A percentile compares a stretch with the other conserved stretches of the same genome.
Evolutionary conservation across 129 eudicot genomes (phyloP).

Genomic region (Rutidosis leptorrhynchoides): DNA sequence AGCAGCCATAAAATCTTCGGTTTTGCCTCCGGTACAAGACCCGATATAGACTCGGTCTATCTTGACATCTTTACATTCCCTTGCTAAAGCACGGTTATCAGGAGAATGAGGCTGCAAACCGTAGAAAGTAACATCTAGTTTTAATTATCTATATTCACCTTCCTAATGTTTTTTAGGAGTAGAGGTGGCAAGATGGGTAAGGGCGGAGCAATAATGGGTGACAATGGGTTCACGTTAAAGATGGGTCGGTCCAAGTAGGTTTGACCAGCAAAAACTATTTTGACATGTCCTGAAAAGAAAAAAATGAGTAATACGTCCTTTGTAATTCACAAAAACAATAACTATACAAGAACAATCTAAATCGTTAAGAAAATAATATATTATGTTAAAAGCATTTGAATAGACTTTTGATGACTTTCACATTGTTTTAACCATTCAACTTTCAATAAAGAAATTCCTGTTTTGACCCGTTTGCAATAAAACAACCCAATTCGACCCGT

Average conservation of each 20-base stretch:
- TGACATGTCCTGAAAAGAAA: not conserved
- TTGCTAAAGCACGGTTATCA: slow-evolving; percentile 89
- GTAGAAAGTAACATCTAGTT: not conserved
- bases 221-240: not conserved
- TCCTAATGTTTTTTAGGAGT: not conserved
- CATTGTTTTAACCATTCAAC: not conserved
- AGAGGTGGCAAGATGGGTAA: not conserved
- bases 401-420: not conserved
- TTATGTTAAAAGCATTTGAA: not conserved
- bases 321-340: not conserved
- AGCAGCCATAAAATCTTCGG: slow-evolving; percentile 86
- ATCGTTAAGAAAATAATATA: not conserved
- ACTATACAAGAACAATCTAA: not conserved
- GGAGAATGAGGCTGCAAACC: slow-evolving; percentile 93
- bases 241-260: not conserved
- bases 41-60: slow-evolving; percentile 96
- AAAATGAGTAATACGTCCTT: not conserved
- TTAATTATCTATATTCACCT: not conserved
- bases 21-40: slow-evolving; percentile 97
- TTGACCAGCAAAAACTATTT: not conserved
- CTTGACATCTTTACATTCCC: slow-evolving; percentile 95
- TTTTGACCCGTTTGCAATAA: not conserved
- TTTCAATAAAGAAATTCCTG: not conserved
- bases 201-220: not conserved
- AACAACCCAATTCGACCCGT: not conserved